Base-by-base conservation (phyloP, 495 filamentous ascomycete genomes). In the Collariella sp. region DNA sequence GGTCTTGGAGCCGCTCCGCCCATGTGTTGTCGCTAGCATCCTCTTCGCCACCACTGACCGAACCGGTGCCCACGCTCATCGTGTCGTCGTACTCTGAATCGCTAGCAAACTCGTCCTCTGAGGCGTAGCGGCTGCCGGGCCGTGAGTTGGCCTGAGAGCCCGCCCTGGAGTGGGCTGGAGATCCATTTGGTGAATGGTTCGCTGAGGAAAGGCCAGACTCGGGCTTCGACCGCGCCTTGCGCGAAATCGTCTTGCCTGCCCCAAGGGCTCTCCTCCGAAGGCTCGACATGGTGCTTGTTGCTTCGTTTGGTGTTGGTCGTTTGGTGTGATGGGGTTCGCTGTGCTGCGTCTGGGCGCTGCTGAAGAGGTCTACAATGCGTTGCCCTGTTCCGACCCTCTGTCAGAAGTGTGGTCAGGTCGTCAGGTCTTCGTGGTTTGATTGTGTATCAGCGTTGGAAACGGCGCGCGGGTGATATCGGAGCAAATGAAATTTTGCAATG, bases 231-330 rank as follows among this genome's bases (percentile, higher is more conserved):
- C 82, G 84, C 7, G 90, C 90, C 72, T 95, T 96, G 64, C 85
- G 83, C 34, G 93, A 96, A 46, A 93, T 77, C 34, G 91, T 98
- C 76, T 98, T 98, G 66, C 83, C 83, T 72, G 84, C 87, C 74
- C 91, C 87, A 24, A 74, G 64, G 33, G 87, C 89, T 67, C 87
- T 87, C 65, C 91, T 84, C 62, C 88, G 81, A 50, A 96, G 79
- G 62, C 88, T 84, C 66, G 77, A 83, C 87, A 89, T 90, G 36
- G 59, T 76, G 35, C 47, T 12, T 24, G 9, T 35, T n/a, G 26
- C 18, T 46, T 20, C n/a, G 33, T 42, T 41, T 13, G 29, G 24
- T 13, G 18, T 1, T 23, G 23, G 26, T 39, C 2, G 2, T 4
- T 13, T 2, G 29, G 26, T 18, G 15, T 16, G 20, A 13, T 23